These are phyloP conservation scores for Agaricus sinodeliciosus DNA, from an alignment of 768 basidiomycete species.

Conservation along the genomic window DNA sequence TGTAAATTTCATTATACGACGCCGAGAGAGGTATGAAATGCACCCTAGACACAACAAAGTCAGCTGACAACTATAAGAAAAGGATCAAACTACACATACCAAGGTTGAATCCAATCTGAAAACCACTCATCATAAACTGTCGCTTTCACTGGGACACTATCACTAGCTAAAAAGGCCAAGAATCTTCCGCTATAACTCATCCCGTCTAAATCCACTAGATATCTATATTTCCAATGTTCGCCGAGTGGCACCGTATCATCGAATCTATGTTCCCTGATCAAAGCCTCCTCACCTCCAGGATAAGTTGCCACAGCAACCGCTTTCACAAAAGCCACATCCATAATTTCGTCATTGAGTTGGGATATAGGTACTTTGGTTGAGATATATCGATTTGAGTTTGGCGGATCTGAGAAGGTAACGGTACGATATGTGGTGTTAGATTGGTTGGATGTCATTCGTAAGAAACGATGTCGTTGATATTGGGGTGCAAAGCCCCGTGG, in stretches of 20 bases:
- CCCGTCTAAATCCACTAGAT: conserved; percentile 82
- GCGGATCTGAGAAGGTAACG: conserved; percentile 14
- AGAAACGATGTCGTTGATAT: conserved; percentile 83
- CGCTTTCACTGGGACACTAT: conserved; percentile 78
- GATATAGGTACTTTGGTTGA: conserved; percentile 4
- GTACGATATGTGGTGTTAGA: conserved; percentile 39
- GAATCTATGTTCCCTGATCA: conserved; percentile 59
- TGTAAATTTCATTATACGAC: conserved; percentile 84
- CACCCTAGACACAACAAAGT: conserved; percentile 42
- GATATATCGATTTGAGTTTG: conserved; percentile 8
- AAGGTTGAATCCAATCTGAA: conserved; percentile 56
- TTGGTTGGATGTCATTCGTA: conserved; percentile 68
- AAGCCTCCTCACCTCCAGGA: conserved; percentile 61
- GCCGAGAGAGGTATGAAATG: conserved; percentile 89
- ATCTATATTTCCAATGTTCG: conserved; percentile 84
- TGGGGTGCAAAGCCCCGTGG: conserved; percentile 76
- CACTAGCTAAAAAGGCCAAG: conserved; percentile 70
- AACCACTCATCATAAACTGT: conserved; percentile 86
- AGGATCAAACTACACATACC: conserved; percentile 10
- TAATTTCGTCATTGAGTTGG: conserved; percentile 62
- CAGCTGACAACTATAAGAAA: not conserved
- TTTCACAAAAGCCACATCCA: conserved; percentile 82
- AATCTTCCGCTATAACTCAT: conserved; percentile 88
- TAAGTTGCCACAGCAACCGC: conserved; percentile 61
- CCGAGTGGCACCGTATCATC: conserved; percentile 68